A percentile compares a stretch with the other conserved stretches of the same genome.
Evolutionary conservation across 345 rosid species (phyloP).

Genomic region (Draba incana): DNA sequence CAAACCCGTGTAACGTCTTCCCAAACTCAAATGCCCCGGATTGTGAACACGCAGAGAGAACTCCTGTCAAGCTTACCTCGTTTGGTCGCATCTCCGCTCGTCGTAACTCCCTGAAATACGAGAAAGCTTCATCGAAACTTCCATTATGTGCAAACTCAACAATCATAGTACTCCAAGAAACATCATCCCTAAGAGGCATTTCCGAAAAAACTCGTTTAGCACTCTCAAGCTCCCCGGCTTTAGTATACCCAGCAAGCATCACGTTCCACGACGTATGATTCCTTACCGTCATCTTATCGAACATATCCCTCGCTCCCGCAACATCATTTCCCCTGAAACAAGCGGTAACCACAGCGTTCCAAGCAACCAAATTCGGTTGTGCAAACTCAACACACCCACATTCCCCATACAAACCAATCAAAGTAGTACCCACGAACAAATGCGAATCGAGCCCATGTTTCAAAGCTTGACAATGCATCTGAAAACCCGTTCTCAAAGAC

Average conservation of each 20-base stretch:
- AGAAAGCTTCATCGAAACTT: constrained; percentile 49
- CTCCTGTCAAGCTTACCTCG: constrained; percentile 57
- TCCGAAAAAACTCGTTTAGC: constrained; percentile 48
- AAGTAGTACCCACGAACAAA: constrained; percentile 59
- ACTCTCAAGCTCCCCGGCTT: constrained; percentile 52
- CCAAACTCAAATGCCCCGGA: constrained; percentile 52
- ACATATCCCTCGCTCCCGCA: constrained; percentile 41
- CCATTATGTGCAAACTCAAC: constrained; percentile 57
- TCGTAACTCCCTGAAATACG: constrained; percentile 51
- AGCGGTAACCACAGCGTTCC: constrained; percentile 59
- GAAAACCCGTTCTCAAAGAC: constrained; percentile 53
- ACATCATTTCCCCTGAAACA: constrained; percentile 48
- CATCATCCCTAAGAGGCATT: constrained; percentile 55
- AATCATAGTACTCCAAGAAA: constrained; percentile 71
- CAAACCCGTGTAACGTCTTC: constrained; percentile 48
- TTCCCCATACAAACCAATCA: constrained; percentile 66
- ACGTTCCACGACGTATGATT: constrained; percentile 71
- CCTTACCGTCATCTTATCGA: constrained; percentile 47
- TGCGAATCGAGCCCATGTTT: constrained; percentile 51
- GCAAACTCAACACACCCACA: constrained; percentile 50
- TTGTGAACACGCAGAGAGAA: constrained; percentile 59
- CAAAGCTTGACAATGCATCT: constrained; percentile 59
- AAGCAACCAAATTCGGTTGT: constrained; percentile 54
- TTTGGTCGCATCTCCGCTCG: constrained; percentile 49
- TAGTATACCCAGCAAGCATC: constrained; percentile 59